Percentiles rank a stretch among this genome's conserved stretches.
Evolutionary conservation across 495 filamentous ascomycete genomes (phyloP).

Genomic region (Aspergillus ellipticus): DNA sequence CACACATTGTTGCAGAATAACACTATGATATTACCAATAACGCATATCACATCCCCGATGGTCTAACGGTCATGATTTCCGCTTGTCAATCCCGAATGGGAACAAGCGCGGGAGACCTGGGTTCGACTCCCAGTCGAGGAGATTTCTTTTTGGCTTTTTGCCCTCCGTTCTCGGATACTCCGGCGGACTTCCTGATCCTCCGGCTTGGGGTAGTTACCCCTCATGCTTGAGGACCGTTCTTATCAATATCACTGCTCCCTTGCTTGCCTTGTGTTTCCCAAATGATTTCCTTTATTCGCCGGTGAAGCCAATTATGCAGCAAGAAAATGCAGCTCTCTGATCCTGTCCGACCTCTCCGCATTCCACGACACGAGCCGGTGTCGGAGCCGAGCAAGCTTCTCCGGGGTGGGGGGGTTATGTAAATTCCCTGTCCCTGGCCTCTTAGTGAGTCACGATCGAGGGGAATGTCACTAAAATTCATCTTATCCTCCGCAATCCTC

Average conservation of each 20-base stretch:
- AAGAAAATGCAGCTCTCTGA: too few species aligned
- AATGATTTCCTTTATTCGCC: too few species aligned
- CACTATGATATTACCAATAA: too few species aligned
- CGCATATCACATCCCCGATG: not conserved
- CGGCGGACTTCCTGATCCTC: not conserved
- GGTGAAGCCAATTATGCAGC: too few species aligned
- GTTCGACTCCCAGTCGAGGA: constrained; percentile 6
- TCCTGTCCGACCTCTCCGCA: too few species aligned
- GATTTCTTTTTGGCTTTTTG: constrained; percentile 1
- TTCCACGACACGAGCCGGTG: too few species aligned
- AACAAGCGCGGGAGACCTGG: constrained; percentile 7
- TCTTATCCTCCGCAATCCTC: constrained; percentile 3
- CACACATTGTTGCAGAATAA: too few species aligned
- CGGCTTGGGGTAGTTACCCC: not conserved
- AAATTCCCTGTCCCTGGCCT: not conserved
- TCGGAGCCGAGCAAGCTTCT: too few species aligned
- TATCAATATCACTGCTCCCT: too few species aligned
- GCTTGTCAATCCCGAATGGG: not conserved
- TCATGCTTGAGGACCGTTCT: too few species aligned
- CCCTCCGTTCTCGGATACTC: not conserved
- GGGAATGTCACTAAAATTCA: not conserved
- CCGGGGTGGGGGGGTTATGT: not conserved
- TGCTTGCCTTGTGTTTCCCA: too few species aligned
- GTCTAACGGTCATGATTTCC: constrained; percentile 7
- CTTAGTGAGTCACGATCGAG: not conserved